Evolutionary conservation across 305 asterid species (phyloP).

Genomic region (Fraxinus sp.): DNA sequence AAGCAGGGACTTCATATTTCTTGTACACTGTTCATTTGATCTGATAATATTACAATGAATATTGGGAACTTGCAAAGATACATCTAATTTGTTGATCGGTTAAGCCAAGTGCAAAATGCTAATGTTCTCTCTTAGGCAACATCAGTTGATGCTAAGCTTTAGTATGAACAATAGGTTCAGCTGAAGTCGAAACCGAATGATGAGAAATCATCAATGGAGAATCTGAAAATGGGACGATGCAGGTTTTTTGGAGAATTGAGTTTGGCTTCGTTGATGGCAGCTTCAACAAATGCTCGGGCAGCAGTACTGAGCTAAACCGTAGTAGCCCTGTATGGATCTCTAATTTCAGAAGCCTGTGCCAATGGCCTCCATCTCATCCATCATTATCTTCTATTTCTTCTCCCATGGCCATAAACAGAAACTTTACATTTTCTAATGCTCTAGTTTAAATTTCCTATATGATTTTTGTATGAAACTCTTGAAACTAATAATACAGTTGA

Average conservation of each 20-base stretch:
- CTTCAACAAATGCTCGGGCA: conserved; percentile 78
- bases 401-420: background rate
- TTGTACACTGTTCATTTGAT: background rate
- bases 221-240: background rate
- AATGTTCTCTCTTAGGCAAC: background rate
- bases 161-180: conserved; percentile 42
- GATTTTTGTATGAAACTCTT: background rate
- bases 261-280: conserved; percentile 83
- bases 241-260: conserved; percentile 68
- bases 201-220: background rate
- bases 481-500: background rate
- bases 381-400: conserved; percentile 40
- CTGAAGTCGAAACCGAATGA: conserved; percentile 23
- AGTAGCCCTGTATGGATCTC: conserved; percentile 70
- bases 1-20: background rate
- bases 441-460: background rate
- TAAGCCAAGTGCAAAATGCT: background rate
- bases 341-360: conserved; percentile 86
- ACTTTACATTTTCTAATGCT: background rate
- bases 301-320: conserved; percentile 79
- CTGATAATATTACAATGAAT: background rate
- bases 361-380: conserved; percentile 80
- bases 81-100: background rate
- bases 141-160: conserved; percentile 14
- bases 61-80: background rate